Evolutionary conservation across 192 early-diverging fungal species (phyloP).

Genomic region (Coemansia sp.): DNA sequence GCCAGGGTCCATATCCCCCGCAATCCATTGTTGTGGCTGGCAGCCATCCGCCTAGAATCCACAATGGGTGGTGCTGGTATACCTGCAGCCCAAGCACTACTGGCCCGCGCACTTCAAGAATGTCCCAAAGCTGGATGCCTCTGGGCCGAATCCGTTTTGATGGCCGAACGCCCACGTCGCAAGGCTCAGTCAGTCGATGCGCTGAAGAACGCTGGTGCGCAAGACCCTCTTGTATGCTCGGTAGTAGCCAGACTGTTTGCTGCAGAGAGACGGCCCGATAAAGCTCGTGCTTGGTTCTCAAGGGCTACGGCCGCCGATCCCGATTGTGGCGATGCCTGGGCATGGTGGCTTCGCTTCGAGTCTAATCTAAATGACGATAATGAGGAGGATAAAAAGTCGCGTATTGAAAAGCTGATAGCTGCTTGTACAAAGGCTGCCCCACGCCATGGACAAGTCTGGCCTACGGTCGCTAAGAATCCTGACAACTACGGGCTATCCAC

Average conservation of each 20-base stretch:
- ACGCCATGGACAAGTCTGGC: slow-evolving; percentile 91
- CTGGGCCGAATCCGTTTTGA: slow-evolving; percentile 87
- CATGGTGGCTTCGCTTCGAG: slow-evolving; percentile 96
- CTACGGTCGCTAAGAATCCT: slow-evolving; percentile 73
- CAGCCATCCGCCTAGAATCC: slow-evolving; percentile 61
- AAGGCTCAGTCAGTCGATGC: slow-evolving; percentile 90
- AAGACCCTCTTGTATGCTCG: slow-evolving; percentile 73
- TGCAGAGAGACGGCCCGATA: slow-evolving; percentile 91
- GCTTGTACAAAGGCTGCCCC: slow-evolving; percentile 82
- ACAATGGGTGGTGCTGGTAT: slow-evolving; percentile 51
- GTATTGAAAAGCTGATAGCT: slow-evolving; percentile 58
- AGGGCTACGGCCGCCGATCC: slow-evolving; percentile 82
- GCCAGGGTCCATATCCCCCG: slow-evolving; percentile 86
- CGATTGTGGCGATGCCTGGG: slow-evolving; percentile 93
- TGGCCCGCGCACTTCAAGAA: slow-evolving; percentile 92
- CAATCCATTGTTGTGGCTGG: slow-evolving; percentile 85
- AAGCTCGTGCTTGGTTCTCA: slow-evolving; percentile 91
- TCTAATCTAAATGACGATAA: background rate
- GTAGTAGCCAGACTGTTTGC: slow-evolving; percentile 93
- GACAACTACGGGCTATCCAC: slow-evolving; percentile 28
- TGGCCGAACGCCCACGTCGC: slow-evolving; percentile 85
- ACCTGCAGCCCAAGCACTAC: slow-evolving; percentile 68
- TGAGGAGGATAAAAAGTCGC: slow-evolving; percentile 34
- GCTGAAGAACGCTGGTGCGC: slow-evolving; percentile 84
- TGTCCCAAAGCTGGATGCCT: slow-evolving; percentile 84